A percentile compares a stretch with the other conserved stretches of the same genome.
Conservation (phyloP, 1,284 basidiomycete genomes). For the Ustilago esculenta region DNA sequence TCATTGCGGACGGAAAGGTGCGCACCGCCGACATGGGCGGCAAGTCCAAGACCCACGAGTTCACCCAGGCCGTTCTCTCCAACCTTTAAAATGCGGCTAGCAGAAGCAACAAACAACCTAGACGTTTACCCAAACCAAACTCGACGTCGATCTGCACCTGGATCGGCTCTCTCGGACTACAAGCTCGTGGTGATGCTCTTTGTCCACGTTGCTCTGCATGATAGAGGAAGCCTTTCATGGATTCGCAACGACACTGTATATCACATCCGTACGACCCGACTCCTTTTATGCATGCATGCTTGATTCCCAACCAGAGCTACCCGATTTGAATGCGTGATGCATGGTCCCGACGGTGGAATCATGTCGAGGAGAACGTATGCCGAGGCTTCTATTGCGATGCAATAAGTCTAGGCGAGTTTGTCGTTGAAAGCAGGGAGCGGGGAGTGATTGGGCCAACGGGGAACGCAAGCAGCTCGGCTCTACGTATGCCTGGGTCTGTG, state of each 20-base stretch:
- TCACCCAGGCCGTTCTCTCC: slow-evolving; percentile 65
- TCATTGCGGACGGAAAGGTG: slow-evolving; percentile 88
- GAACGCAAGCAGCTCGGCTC: slow-evolving; percentile 32
- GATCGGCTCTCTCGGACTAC: not conserved
- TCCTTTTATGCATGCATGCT: slow-evolving; percentile 32
- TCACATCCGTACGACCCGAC: slow-evolving; percentile 20
- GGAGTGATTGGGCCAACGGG: slow-evolving; percentile 22
- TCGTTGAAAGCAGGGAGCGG: slow-evolving; percentile 13
- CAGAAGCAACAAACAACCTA: not conserved
- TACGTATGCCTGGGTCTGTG: slow-evolving; percentile 10
- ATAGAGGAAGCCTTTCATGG: not conserved
- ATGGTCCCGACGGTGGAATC: not conserved
- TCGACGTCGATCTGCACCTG: not conserved
- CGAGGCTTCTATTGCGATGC: no score
- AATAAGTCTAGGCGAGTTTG: no score
- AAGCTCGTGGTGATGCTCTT: no score
- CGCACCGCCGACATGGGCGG: slow-evolving; percentile 96
- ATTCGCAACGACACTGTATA: slow-evolving; percentile 29
- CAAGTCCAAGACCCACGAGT: slow-evolving; percentile 64
- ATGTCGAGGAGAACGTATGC: no score
- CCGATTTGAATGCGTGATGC: slow-evolving; percentile 8
- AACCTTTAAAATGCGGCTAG: slow-evolving; percentile 46
- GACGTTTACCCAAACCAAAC: not conserved
- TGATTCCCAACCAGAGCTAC: slow-evolving; percentile 15
- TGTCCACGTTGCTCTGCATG: not conserved